These are phyloP conservation scores for Giardia muris DNA, from an alignment of 208 protist species.

Conservation along the genomic window DNA sequence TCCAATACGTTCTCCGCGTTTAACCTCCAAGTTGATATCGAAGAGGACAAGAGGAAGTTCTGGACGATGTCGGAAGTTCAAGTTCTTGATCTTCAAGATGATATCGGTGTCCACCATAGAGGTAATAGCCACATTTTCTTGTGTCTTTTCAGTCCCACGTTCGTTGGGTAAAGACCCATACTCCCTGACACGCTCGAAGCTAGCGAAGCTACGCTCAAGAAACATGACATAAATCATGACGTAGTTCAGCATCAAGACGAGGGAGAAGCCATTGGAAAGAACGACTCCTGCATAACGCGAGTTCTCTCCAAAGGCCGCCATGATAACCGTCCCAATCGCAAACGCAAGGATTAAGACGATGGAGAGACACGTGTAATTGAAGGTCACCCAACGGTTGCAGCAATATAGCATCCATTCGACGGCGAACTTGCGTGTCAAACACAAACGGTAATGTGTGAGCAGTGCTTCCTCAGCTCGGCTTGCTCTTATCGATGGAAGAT, in stretches of 20 bases:
- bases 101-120: not conserved
- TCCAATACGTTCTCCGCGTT: conserved; percentile 41
- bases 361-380: conserved; percentile 24
- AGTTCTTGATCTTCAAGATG: conserved; percentile 32
- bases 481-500: not conserved
- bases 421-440: not conserved
- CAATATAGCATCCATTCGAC: not conserved
- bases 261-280: conserved; percentile 21
- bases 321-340: conserved; percentile 34
- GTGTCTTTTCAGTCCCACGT: not conserved
- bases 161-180: conserved; percentile 32
- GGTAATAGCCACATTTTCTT: not conserved
- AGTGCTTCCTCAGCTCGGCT: not conserved
- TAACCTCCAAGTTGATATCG: conserved; percentile 35
- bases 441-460: not conserved
- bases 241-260: conserved; percentile 33
- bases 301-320: conserved; percentile 16
- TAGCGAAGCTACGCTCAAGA: conserved; percentile 45
- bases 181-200: conserved; percentile 47
- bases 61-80: conserved; percentile 39
- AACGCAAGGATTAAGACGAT: conserved; percentile 25
- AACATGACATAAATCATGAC: conserved; percentile 35
- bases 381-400: conserved; percentile 15
- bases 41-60: conserved; percentile 33
- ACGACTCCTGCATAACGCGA: conserved; percentile 31